Percentiles rank a stretch among this genome's conserved stretches.
These are phyloP conservation scores for Blastobotrys peoriensis DNA, from an alignment of 805 yeast genomes.

Conservation along the genomic window DNA sequence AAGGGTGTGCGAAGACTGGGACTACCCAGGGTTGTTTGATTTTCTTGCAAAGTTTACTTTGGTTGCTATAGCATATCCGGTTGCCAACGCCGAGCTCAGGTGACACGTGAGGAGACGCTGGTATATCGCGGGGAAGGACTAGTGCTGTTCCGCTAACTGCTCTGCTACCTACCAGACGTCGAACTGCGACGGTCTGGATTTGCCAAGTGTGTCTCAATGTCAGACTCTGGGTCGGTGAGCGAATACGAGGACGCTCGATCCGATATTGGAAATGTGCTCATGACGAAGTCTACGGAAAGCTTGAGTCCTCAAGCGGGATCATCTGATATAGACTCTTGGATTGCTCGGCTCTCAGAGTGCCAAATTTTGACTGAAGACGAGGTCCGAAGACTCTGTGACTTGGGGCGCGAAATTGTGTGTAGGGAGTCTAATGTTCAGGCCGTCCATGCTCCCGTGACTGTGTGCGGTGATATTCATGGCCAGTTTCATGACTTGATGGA, in stretches of 20 bases:
- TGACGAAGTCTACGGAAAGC: not conserved
- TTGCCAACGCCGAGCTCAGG: too few relatives aligned
- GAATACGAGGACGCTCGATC: not conserved
- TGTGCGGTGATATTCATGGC: conserved; percentile 96
- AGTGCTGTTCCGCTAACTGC: too few relatives aligned
- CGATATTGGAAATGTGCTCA: not conserved
- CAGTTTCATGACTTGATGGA: conserved; percentile 95
- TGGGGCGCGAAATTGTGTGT: conserved; percentile 75
- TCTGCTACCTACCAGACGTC: too few relatives aligned
- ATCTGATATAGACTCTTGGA: conserved; percentile 76
- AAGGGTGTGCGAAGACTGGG: too few relatives aligned
- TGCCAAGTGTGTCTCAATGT: not conserved
- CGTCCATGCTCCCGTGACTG: conserved; percentile 89
- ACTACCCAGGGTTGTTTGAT: too few relatives aligned
- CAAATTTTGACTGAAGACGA: conserved; percentile 77
- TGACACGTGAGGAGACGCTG: too few relatives aligned
- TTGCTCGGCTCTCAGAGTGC: conserved; percentile 69
- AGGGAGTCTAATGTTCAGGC: conserved; percentile 93
- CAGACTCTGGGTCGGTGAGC: not conserved
- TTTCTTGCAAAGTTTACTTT: too few relatives aligned
- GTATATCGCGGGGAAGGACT: too few relatives aligned
- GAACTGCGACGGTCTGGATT: not conserved
- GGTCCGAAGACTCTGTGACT: conserved; percentile 71
- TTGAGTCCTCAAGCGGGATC: not conserved
- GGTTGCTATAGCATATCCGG: too few relatives aligned